These are phyloP conservation scores for Sergeia podlipaevii DNA, from an alignment of 208 protist species.

Conservation along the genomic window DNA sequence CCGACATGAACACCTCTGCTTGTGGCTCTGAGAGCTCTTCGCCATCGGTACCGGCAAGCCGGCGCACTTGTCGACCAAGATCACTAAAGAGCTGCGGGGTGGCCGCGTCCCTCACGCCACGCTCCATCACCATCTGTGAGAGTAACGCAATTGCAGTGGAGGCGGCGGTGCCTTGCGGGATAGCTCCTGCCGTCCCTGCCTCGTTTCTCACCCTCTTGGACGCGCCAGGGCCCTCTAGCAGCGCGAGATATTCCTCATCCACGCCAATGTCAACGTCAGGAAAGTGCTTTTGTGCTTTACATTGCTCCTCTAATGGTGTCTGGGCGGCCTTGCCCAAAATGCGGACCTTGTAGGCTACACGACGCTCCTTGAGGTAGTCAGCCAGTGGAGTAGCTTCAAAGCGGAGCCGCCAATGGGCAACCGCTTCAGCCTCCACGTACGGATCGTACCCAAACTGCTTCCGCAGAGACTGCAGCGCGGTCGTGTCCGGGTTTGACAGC, in stretches of 20 bases:
- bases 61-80: constrained; percentile 48
- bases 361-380: constrained; percentile 67
- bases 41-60: constrained; percentile 22
- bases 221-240: constrained; percentile 6
- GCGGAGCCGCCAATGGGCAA: constrained; percentile 69
- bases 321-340: constrained; percentile 51
- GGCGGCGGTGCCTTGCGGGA: constrained; percentile 44
- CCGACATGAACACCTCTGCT: constrained; percentile 59
- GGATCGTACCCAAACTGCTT: constrained; percentile 91
- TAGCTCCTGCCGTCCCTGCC: constrained; percentile 8
- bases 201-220: constrained; percentile 16
- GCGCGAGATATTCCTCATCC: constrained; percentile 20
- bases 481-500: constrained; percentile 66
- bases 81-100: constrained; percentile 52
- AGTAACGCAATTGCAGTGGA: constrained; percentile 57
- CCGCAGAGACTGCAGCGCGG: constrained; percentile 35
- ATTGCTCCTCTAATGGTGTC: constrained; percentile 57
- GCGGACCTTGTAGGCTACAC: constrained; percentile 72
- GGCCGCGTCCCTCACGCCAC: constrained; percentile 64
- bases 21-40: constrained; percentile 42
- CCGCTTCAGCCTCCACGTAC: constrained; percentile 49
- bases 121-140: constrained; percentile 75
- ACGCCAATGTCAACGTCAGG: constrained; percentile 74
- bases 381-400: constrained; percentile 25
- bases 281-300: constrained; percentile 69